Evolutionary conservation across 176 grass and related monocot species (phyloP).

Genomic region (Bolboschoenus planiculmis): DNA sequence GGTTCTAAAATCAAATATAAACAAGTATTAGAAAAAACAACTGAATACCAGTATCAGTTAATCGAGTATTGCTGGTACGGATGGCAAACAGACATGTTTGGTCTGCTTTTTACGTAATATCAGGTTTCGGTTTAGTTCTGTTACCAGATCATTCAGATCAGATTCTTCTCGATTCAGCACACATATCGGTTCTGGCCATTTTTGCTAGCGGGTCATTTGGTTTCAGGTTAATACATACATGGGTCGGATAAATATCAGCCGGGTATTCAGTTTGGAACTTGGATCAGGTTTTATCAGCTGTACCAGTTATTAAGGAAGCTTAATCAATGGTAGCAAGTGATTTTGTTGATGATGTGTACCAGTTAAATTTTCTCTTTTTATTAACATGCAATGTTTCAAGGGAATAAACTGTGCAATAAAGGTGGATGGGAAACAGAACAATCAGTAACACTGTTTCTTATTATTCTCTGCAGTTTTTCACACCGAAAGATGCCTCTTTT

Average conservation of each 20-base stretch:
- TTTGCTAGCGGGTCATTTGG: not conserved
- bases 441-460: conserved; percentile 6
- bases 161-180: not conserved
- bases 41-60: not conserved
- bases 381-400: not conserved
- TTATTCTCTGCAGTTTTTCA: conserved; percentile 13
- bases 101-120: not conserved
- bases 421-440: not conserved
- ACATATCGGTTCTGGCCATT: not conserved
- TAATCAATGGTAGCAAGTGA: not conserved
- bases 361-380: too few species aligned
- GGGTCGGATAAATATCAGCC: not conserved
- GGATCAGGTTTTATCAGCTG: not conserved
- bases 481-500: conserved; percentile 20
- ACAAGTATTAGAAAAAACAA: conserved; percentile 13
- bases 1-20: conserved; percentile 28
- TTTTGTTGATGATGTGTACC: not conserved
- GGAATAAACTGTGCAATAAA: not conserved
- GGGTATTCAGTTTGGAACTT: not conserved
- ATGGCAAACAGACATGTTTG: not conserved
- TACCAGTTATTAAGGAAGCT: not conserved
- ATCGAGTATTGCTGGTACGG: not conserved
- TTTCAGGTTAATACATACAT: not conserved
- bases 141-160: not conserved
- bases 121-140: not conserved